These are phyloP conservation scores for Amphicarpaea edgeworthii DNA, from an alignment of 306 rosid genomes.

Conservation along the genomic window DNA sequence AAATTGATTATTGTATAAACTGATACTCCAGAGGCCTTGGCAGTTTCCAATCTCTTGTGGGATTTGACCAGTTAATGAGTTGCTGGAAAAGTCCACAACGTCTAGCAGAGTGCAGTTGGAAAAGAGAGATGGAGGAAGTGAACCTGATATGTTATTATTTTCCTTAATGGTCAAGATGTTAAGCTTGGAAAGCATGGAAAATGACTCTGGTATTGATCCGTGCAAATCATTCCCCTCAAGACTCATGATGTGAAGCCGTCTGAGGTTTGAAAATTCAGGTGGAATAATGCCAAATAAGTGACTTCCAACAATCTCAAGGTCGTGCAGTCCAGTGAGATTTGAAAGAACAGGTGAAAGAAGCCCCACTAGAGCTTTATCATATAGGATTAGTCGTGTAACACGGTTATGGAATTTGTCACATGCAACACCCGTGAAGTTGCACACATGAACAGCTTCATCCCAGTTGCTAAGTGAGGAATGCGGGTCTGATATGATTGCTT, in stretches of 20 bases:
- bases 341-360: slow-evolving; percentile 64
- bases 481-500: slow-evolving; percentile 55
- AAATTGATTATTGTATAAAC: slow-evolving; percentile 66
- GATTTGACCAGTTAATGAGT: slow-evolving; percentile 61
- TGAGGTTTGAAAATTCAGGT: slow-evolving; percentile 55
- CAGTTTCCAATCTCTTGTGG: slow-evolving; percentile 74
- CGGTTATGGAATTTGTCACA: slow-evolving; percentile 59
- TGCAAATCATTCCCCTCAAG: slow-evolving; percentile 55
- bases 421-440: slow-evolving; percentile 63
- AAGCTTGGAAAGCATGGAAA: slow-evolving; percentile 58
- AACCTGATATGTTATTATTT: slow-evolving; percentile 54
- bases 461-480: slow-evolving; percentile 60
- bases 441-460: slow-evolving; percentile 59
- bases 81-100: slow-evolving; percentile 61
- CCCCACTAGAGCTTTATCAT: slow-evolving; percentile 55
- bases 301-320: slow-evolving; percentile 45
- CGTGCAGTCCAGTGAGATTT: slow-evolving; percentile 73
- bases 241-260: slow-evolving; percentile 51
- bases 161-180: slow-evolving; percentile 34
- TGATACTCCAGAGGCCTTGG: slow-evolving; percentile 60
- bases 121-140: slow-evolving; percentile 64
- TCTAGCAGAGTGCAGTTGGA: slow-evolving; percentile 62
- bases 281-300: slow-evolving; percentile 62
- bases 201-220: slow-evolving; percentile 65
- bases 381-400: slow-evolving; percentile 49